A percentile compares a stretch with the other conserved stretches of the same genome.
phyloP scores from a whole-genome alignment of 106 monocot species.

The Dioscorea dumetorum region DNA sequence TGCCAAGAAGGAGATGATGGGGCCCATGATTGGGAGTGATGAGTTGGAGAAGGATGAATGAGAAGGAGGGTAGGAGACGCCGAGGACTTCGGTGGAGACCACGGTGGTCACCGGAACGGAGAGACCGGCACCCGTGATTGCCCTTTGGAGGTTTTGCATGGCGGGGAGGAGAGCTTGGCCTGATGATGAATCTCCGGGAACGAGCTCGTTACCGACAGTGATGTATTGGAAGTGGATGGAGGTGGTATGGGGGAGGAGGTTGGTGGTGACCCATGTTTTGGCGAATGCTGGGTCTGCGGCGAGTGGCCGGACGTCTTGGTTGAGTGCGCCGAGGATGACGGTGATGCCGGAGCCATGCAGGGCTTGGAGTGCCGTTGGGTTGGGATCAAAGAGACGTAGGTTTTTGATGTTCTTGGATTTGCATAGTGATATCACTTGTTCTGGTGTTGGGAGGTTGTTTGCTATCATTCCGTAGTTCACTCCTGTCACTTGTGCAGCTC shows the following conservation, averaged over 20 bases:
- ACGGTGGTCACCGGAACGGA: slow-evolving; percentile 21
- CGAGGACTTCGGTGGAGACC: neutral
- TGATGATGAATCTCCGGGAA: slow-evolving; percentile 20
- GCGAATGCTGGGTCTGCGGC: neutral
- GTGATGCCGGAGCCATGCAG: slow-evolving; percentile 14
- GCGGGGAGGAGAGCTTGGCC: slow-evolving; percentile 28
- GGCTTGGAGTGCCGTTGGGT: neutral
- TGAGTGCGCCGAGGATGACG: slow-evolving; percentile 15
- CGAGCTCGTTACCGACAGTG: slow-evolving; percentile 47
- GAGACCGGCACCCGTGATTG: slow-evolving; percentile 9
- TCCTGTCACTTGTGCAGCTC: slow-evolving; percentile 5
- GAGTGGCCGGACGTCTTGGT: slow-evolving; percentile 14
- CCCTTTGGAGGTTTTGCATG: slow-evolving; percentile 31
- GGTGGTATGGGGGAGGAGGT: slow-evolving; percentile 5
- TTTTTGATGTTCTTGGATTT: slow-evolving; percentile 7
- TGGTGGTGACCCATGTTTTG: slow-evolving; percentile 2
- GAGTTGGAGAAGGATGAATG: neutral
- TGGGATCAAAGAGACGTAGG: slow-evolving; percentile 16
- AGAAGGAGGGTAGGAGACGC: slow-evolving; percentile 8
- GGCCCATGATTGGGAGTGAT: slow-evolving; percentile 5
- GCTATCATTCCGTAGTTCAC: slow-evolving; percentile 17
- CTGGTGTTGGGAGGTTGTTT: slow-evolving; percentile 11
- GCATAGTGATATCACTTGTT: slow-evolving; percentile 4
- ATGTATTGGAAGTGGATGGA: slow-evolving; percentile 21
- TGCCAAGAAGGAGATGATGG: slow-evolving; percentile 15